phyloP scores from a whole-genome alignment of 2,329 filamentous ascomycete species.

The Colletotrichum limetticola region DNA sequence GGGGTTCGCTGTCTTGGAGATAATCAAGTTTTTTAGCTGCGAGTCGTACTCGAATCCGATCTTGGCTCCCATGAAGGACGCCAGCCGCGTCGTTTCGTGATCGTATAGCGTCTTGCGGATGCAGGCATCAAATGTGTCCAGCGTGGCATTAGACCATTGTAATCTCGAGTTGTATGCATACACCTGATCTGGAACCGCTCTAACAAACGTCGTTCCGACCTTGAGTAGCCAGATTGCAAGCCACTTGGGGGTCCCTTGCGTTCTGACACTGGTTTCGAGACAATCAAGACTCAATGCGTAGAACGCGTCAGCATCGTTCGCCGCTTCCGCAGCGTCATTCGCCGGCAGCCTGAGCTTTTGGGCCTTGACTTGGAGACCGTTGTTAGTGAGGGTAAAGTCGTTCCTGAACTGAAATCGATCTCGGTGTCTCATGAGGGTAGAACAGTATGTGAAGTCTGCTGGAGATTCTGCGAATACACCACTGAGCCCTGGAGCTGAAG shows the following conservation, averaged over 20 bases:
- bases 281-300: constrained; percentile 1
- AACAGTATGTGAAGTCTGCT: background rate
- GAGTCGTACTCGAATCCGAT: background rate
- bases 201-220: constrained; percentile 1
- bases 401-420: constrained; percentile 5
- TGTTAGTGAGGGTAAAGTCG: constrained; percentile 7
- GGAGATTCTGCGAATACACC: constrained; percentile 4
- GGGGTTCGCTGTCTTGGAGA: background rate
- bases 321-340: background rate
- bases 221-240: constrained; percentile 3
- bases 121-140: background rate
- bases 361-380: background rate
- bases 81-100: background rate
- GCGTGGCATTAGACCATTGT: background rate
- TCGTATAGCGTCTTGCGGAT: background rate
- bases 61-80: constrained; percentile 1
- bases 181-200: background rate
- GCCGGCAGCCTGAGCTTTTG: background rate
- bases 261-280: constrained; percentile 1
- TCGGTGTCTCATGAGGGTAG: background rate
- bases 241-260: background rate
- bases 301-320: background rate
- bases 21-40: background rate
- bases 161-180: background rate
- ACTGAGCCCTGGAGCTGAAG: background rate